Evolutionary conservation across 176 grass and related monocot species (phyloP), one percentile per base, ranked within the genome.

Genomic region (Oryza meyeriana): DNA sequence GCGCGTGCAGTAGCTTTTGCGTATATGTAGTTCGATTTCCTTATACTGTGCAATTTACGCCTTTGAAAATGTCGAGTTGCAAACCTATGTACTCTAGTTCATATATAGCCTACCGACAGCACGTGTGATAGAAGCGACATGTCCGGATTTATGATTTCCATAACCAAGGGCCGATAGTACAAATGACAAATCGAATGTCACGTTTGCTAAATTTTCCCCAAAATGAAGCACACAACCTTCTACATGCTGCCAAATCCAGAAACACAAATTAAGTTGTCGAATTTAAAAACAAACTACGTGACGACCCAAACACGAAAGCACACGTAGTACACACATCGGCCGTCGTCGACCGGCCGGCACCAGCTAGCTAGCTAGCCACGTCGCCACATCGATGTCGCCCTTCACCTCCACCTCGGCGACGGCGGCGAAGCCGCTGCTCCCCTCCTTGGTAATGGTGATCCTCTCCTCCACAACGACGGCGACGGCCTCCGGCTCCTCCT

Each of bases 331-430:
- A 42, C 0, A n/a, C n/a, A n/a, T 5, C 1, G 5, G 42, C 42
- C 42, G 48, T 6, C 50, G 20, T 22, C 18, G n/a, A 59, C 55
- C 55, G 52, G 52, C 22, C 52, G 52, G 20, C 17, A 7, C 44
- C 44, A 3, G 16, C 12, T 45, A 4, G 12, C 47, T 55, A 59
- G 4, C 55, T 59, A 59, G 0, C 78, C 80, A 80, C 32, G 84
- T 61, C 8, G 70, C 77, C 5, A 78, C 74, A 29, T 76, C 76
- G 58, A 87, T 62, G 2, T 64, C 52, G 52, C 52, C 55, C 6
- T 70, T 69, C 36, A 69, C 29, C 71, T 79, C 71, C 6, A 42
- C 39, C 32, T 35, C 64, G 33, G 22, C 66, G 8, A 61, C 20
- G 50, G 20, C 20, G 50, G 18, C 50, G 50, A 55, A 20, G 48